Percentiles rank a stretch among this genome's conserved stretches.
Conservation (phyloP, 2,329 filamentous ascomycete genomes). For the Phaeosphaeria sp. region DNA sequence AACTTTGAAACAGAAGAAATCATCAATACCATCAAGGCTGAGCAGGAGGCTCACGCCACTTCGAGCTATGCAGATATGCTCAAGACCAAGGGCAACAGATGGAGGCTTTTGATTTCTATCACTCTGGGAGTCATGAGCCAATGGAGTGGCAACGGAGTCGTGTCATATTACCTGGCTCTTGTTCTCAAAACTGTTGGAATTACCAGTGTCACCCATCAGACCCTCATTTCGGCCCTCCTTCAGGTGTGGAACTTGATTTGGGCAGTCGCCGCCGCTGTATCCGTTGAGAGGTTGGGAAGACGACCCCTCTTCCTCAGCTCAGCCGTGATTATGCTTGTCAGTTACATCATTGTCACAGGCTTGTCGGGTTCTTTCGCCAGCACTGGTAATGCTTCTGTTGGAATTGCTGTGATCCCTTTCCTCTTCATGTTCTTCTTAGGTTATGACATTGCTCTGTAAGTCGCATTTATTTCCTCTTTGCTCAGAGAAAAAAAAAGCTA, state of each 20-base stretch:
- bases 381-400: neutral
- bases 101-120: slow-evolving; percentile 67
- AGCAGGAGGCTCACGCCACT: neutral
- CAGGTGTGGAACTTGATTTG: slow-evolving; percentile 64
- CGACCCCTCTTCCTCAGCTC: slow-evolving; percentile 53
- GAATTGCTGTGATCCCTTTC: slow-evolving; percentile 16
- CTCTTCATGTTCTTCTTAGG: slow-evolving; percentile 21
- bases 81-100: slow-evolving; percentile 66
- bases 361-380: slow-evolving; percentile 10
- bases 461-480: too few relatives aligned
- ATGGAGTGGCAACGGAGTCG: slow-evolving; percentile 71
- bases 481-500: too few relatives aligned
- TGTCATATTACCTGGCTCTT: slow-evolving; percentile 71
- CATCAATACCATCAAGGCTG: slow-evolving; percentile 61
- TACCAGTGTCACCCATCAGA: slow-evolving; percentile 47
- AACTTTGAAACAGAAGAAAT: slow-evolving; percentile 73
- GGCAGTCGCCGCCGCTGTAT: slow-evolving; percentile 40
- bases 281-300: slow-evolving; percentile 52
- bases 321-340: slow-evolving; percentile 18
- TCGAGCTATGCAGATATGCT: neutral
- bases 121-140: slow-evolving; percentile 72
- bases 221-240: slow-evolving; percentile 61
- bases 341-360: slow-evolving; percentile 47
- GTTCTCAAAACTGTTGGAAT: slow-evolving; percentile 70
- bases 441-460: slow-evolving; percentile 42